Evolutionary conservation across 2,329 filamentous ascomycete species (phyloP), one percentile per base, ranked within the genome.

Genomic region (Arthroderma uncinatum): DNA sequence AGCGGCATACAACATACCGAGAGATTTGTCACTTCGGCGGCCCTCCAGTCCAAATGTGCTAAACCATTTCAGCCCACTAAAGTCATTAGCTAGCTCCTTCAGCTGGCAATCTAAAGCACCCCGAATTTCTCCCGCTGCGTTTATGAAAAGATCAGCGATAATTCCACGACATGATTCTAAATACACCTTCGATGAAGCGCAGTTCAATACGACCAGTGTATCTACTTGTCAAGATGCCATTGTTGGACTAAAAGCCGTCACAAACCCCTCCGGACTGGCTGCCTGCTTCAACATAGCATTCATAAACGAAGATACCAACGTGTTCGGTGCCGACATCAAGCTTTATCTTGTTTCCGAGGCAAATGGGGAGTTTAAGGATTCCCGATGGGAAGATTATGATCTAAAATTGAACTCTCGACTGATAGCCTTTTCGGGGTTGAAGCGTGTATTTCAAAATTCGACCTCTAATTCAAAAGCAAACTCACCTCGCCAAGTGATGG

Each of bases 241-340:
- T 16, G 68, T 70, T 1, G 68, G 71, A 25, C 75, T 89, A 53
- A 74, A 75, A 12, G 73, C 71, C 9, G 74, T 78, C 59, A 80
- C 80, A 23, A 92, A 91, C 63, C 86, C 86, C 4, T 85, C 86
- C 8, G 89, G 89, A 54, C 81, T 89, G 52, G 85, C 85, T 58
- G 81, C 88, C 52, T 94, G 89, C 78, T 93, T 92, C 74, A 94
- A 93, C 68, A 71, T 94, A 23, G 83, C 85, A 0, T 82, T 81
- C 39, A 78, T 89, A 58, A 80, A 92, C 72, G 65, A 63, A 34
- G 70, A 71, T 3, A 83, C 80, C 0, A 87, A 87, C 30, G 74
- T 82, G 14, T 93, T 93, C 68, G 81, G 87, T 70, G 87, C 87
- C 30, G 88, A 93, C 67, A 71, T 93, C 54, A 79, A 87, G 56